Percentiles rank a stretch among this genome's conserved stretches.
phyloP scores from a whole-genome alignment of 768 basidiomycete genomes.

The Porphyrellus cyaneotinctus region DNA sequence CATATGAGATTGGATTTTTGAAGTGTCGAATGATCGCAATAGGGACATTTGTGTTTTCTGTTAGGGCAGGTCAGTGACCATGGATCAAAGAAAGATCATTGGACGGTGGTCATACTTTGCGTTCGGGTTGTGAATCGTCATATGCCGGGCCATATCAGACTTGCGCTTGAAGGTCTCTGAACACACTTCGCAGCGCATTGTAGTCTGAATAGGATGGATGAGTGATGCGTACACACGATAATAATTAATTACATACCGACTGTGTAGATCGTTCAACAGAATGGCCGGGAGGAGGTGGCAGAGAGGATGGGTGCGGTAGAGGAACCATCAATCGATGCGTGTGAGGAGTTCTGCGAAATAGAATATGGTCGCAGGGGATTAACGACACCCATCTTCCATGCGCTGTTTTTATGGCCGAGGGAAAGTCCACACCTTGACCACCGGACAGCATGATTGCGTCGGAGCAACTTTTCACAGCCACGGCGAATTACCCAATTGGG shows the following conservation, averaged over 20 bases:
- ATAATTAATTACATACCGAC: conserved; percentile 6
- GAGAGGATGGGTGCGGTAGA: not conserved
- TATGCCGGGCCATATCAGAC: conserved; percentile 28
- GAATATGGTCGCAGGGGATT: not conserved
- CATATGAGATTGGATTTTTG: conserved; percentile 27
- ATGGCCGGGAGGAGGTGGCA: too few relatives aligned
- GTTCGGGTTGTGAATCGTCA: conserved; percentile 26
- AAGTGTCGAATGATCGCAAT: conserved; percentile 22
- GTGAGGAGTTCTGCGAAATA: not conserved
- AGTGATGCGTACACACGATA: not conserved
- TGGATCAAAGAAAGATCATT: not conserved
- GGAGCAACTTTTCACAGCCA: conserved; percentile 20
- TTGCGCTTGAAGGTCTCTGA: conserved; percentile 17
- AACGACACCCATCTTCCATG: not conserved
- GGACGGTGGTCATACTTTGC: conserved; percentile 17
- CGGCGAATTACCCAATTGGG: conserved; percentile 18
- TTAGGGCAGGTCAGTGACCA: conserved; percentile 1
- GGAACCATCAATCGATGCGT: not conserved
- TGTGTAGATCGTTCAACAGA: not conserved
- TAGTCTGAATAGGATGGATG: conserved; percentile 5
- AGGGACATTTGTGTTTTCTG: conserved; percentile 26
- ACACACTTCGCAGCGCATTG: not conserved
- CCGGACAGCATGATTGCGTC: conserved; percentile 24
- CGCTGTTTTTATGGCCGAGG: conserved; percentile 17
- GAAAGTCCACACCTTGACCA: conserved; percentile 14